These are phyloP conservation scores for Notholithocarpus densiflorus DNA, from an alignment of 306 rosid genomes.

Conservation along the genomic window DNA sequence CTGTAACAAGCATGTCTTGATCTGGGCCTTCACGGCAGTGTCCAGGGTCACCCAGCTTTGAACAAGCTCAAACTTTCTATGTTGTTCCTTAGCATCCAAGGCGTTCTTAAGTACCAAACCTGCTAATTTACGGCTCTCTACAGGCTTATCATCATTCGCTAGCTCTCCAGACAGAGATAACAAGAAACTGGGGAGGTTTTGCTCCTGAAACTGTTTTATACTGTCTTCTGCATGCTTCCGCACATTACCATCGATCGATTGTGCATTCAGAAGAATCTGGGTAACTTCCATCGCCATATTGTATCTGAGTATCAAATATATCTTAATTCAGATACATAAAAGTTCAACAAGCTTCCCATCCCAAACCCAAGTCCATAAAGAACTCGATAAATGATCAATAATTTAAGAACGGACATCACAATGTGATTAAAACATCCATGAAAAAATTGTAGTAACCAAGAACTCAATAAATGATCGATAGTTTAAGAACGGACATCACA, in stretches of 20 bases:
- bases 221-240: conserved; percentile 87
- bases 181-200: conserved; percentile 79
- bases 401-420: background rate
- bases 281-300: conserved; percentile 80
- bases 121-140: conserved; percentile 83
- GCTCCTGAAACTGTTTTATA: conserved; percentile 86
- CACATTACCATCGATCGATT: conserved; percentile 66
- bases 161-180: conserved; percentile 77
- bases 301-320: conserved; percentile 9
- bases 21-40: conserved; percentile 55
- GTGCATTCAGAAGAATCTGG: conserved; percentile 76
- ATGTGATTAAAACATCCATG: background rate
- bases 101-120: conserved; percentile 88
- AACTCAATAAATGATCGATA: background rate
- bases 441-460: background rate
- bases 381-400: background rate
- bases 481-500: background rate
- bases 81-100: conserved; percentile 87
- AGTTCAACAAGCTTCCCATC: background rate
- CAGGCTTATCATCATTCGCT: conserved; percentile 80
- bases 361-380: background rate
- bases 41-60: conserved; percentile 85
- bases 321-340: background rate
- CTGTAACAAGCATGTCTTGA: conserved; percentile 67
- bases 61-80: conserved; percentile 69